Percentiles rank a stretch among this genome's conserved stretches.
phyloP scores from a whole-genome alignment of 2,329 filamentous ascomycete genomes.

The Shiraia sp. region DNA sequence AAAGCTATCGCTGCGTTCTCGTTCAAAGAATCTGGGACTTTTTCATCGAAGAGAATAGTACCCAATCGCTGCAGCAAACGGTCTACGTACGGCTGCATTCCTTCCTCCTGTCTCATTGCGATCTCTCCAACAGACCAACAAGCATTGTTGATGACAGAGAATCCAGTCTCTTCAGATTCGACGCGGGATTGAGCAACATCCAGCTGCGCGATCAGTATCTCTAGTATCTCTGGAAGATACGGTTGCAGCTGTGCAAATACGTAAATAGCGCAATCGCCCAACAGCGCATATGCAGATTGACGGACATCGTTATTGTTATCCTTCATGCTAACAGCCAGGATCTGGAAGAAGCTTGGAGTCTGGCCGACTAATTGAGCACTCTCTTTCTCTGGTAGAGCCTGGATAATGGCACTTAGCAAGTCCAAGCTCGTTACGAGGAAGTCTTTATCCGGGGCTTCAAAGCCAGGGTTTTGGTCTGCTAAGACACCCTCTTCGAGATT shows the following conservation, averaged over 20 bases:
- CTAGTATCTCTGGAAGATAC: constrained; percentile 73
- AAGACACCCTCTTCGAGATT: constrained; percentile 82
- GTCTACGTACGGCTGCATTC: constrained; percentile 76
- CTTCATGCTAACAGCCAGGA: constrained; percentile 89
- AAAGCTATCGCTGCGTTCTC: constrained; percentile 96
- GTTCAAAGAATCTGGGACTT: constrained; percentile 81
- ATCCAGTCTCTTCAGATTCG: constrained; percentile 80
- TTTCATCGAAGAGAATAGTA: constrained; percentile 81
- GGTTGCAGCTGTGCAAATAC: constrained; percentile 81
- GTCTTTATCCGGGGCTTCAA: constrained; percentile 90
- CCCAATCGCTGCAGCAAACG: constrained; percentile 77
- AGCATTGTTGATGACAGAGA: constrained; percentile 95
- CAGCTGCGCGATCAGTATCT: constrained; percentile 83
- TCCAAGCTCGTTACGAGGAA: constrained; percentile 95
- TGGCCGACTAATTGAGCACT: constrained; percentile 75
- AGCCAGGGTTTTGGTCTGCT: constrained; percentile 66
- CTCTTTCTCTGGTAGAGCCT: constrained; percentile 76
- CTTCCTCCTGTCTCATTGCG: constrained; percentile 72
- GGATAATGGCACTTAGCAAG: constrained; percentile 88
- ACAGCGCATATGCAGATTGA: constrained; percentile 91
- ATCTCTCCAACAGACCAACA: constrained; percentile 98
- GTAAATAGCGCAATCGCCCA: constrained; percentile 93
- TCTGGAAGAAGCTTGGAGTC: constrained; percentile 84
- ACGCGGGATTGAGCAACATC: constrained; percentile 71
- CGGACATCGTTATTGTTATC: constrained; percentile 89